phyloP scores from a whole-genome alignment of 2,329 filamentous ascomycete genomes.

The Sporothrix schenckii region DNA sequence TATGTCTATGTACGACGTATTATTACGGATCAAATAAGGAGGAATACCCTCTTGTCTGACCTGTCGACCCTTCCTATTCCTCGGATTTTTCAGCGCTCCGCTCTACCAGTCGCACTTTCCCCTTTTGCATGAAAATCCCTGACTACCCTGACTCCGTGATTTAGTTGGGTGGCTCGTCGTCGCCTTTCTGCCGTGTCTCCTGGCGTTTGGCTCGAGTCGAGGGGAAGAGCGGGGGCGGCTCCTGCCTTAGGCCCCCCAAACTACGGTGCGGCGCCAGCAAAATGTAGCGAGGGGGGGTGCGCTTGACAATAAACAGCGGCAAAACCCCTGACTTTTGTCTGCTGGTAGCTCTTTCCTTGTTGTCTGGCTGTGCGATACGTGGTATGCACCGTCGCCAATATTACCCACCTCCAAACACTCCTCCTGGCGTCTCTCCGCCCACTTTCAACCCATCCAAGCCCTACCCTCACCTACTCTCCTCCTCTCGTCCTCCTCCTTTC shows the following conservation, averaged over 20 bases:
- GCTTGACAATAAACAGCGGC: constrained; percentile 25
- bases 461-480: not conserved
- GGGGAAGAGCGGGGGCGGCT: constrained; percentile 24
- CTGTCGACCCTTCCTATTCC: not conserved
- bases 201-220: not conserved
- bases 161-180: not conserved
- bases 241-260: not conserved
- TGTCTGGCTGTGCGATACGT: not conserved
- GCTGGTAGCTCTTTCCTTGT: constrained; percentile 24
- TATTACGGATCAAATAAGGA: not conserved
- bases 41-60: not conserved
- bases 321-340: constrained; percentile 29
- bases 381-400: constrained; percentile 19
- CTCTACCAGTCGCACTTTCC: constrained; percentile 20
- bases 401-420: constrained; percentile 21
- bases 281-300: not conserved
- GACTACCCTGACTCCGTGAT: not conserved
- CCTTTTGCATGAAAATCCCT: constrained; percentile 1
- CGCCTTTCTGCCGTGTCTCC: constrained; percentile 14
- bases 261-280: not conserved
- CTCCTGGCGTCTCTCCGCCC: constrained; percentile 13
- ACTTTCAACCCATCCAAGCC: constrained; percentile 21
- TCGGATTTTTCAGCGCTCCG: constrained; percentile 8
- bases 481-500: constrained; percentile 5
- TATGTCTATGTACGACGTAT: not conserved